Percentiles rank a stretch among this genome's conserved stretches.
Evolutionary conservation across 306 rosid species (phyloP).

Genomic region (Citrullus amarus): DNA sequence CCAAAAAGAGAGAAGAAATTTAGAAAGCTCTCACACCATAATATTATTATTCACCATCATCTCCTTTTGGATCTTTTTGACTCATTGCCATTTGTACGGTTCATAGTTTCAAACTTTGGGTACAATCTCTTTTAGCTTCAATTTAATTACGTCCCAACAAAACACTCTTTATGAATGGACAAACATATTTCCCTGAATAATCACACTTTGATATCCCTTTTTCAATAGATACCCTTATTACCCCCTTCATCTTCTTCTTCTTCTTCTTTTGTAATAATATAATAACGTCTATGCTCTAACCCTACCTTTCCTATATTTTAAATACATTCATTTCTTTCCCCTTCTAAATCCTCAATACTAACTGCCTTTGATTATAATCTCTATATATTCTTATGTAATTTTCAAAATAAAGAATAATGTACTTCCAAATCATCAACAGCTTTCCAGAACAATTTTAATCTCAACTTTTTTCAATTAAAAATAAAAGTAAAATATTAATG

Average conservation of each 20-base stretch:
- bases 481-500: too few relatives aligned
- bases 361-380: too few relatives aligned
- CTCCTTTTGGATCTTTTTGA: background rate
- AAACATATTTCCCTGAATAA: background rate
- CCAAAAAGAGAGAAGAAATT: background rate
- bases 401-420: too few relatives aligned
- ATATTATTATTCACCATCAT: background rate
- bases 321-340: background rate
- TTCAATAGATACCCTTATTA: background rate
- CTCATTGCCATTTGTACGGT: background rate
- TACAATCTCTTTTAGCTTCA: background rate
- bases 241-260: background rate
- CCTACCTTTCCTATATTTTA: background rate
- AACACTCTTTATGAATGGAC: background rate
- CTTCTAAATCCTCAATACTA: background rate
- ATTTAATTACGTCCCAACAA: background rate
- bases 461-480: too few relatives aligned
- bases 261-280: background rate
- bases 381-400: too few relatives aligned
- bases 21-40: background rate
- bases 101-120: too few relatives aligned
- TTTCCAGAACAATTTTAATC: background rate
- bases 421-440: too few relatives aligned
- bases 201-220: background rate
- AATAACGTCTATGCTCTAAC: background rate